A percentile compares a stretch with the other conserved stretches of the same genome.
Evolutionary conservation across 495 filamentous ascomycete species (phyloP).

Genomic region (Hyaloscypha bicolor): DNA sequence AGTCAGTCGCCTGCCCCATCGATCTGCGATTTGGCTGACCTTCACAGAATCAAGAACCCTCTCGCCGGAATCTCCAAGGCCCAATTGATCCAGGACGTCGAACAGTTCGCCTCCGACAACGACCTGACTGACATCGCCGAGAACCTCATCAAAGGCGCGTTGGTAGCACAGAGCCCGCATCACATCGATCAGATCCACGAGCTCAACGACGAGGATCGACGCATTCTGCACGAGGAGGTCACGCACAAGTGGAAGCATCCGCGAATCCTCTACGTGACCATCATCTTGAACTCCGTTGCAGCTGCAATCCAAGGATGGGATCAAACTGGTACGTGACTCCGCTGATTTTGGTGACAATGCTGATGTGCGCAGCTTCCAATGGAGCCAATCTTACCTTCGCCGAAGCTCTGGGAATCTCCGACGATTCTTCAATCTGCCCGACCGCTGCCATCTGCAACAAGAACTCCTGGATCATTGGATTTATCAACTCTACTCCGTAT

Average conservation of each 20-base stretch:
- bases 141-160: conserved; percentile 60
- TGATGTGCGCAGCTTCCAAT: conserved; percentile 22
- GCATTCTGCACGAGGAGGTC: conserved; percentile 57
- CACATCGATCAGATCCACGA: conserved; percentile 56
- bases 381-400: conserved; percentile 30
- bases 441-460: conserved; percentile 32
- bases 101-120: conserved; percentile 50
- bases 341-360: not conserved
- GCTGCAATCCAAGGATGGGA: conserved; percentile 46
- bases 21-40: conserved; percentile 13
- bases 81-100: conserved; percentile 57
- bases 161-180: conserved; percentile 63
- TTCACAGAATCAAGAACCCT: conserved; percentile 61
- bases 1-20: conserved; percentile 18
- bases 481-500: conserved; percentile 61
- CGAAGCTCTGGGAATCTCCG: conserved; percentile 35
- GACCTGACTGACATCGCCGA: conserved; percentile 47
- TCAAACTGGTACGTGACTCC: conserved; percentile 34
- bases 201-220: conserved; percentile 55
- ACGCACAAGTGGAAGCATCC: conserved; percentile 69
- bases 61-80: conserved; percentile 55
- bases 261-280: conserved; percentile 65
- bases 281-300: conserved; percentile 69
- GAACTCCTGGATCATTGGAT: conserved; percentile 63
- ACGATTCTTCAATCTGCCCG: conserved; percentile 24